phyloP scores from a whole-genome alignment of 176 grass and related monocot species.

The Paspalum vaginatum region DNA sequence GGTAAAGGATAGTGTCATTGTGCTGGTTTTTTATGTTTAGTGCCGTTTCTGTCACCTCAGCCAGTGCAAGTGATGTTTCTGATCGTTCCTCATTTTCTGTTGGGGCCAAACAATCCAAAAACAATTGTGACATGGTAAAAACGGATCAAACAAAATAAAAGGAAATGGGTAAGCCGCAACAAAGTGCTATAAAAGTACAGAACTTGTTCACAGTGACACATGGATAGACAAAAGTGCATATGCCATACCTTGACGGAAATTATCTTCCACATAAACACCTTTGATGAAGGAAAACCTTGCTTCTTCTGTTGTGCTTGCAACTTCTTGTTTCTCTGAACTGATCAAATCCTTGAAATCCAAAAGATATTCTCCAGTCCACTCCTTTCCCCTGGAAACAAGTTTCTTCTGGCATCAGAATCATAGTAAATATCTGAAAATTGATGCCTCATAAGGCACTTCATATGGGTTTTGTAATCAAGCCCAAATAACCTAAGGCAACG shows the following conservation, averaged over 20 bases:
- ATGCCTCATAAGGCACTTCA: slow-evolving; percentile 1
- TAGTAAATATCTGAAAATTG: background rate
- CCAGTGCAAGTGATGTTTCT: slow-evolving; percentile 56
- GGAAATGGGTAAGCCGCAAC: background rate
- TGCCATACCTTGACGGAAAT: slow-evolving; percentile 40
- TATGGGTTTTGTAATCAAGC: background rate
- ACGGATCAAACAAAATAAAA: background rate
- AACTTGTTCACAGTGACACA: background rate
- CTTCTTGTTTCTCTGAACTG: slow-evolving; percentile 40
- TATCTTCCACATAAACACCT: slow-evolving; percentile 87
- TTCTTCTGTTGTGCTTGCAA: slow-evolving; percentile 51
- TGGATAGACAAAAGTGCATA: background rate
- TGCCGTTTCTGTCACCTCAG: slow-evolving; percentile 60
- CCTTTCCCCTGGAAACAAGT: slow-evolving; percentile 62
- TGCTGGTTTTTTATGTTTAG: slow-evolving; percentile 55
- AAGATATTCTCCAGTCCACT: slow-evolving; percentile 94
- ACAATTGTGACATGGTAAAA: background rate
- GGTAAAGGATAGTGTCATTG: slow-evolving; percentile 62
- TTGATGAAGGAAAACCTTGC: slow-evolving; percentile 95
- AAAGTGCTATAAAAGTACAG: background rate
- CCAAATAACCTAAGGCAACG: background rate
- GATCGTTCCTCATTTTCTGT: slow-evolving; percentile 57
- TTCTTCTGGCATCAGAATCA: slow-evolving; percentile 1
- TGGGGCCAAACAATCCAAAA: slow-evolving; percentile 19
- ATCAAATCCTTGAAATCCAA: slow-evolving; percentile 90